Conservation (phyloP, 192 early-diverging fungal genomes). For the Umbelopsis ramanniana region DNA sequence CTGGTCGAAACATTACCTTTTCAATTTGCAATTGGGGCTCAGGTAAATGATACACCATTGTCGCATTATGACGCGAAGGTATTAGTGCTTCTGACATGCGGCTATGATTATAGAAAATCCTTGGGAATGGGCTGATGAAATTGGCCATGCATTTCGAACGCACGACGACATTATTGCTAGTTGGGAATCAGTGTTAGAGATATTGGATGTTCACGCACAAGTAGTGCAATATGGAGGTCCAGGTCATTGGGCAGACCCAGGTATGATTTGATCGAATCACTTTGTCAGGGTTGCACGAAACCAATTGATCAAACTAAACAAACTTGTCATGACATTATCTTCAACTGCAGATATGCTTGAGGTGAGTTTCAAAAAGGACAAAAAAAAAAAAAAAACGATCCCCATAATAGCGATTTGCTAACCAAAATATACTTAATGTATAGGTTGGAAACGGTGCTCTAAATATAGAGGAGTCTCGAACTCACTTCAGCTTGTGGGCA, state of each 20-base stretch:
- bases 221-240: conserved; percentile 12
- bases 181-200: conserved; percentile 1
- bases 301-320: background rate
- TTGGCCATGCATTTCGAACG: conserved; percentile 1
- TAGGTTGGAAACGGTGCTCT: conserved; percentile 34
- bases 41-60: conserved; percentile 6
- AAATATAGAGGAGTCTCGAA: conserved; percentile 42
- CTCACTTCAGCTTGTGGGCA: conserved; percentile 61
- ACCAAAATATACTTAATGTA: background rate
- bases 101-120: background rate
- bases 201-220: conserved; percentile 13
- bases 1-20: conserved; percentile 48
- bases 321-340: background rate
- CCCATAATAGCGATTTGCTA: background rate
- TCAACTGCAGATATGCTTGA: conserved; percentile 15
- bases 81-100: background rate
- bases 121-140: conserved; percentile 17
- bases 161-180: conserved; percentile 18
- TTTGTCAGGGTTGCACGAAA: background rate
- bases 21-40: conserved; percentile 55
- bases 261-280: background rate
- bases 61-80: background rate
- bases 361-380: background rate
- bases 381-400: background rate
- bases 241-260: conserved; percentile 18